Evolutionary conservation across 2,329 filamentous ascomycete species (phyloP), one percentile per base, ranked within the genome.

Genomic region (Cercospora citrullina): DNA sequence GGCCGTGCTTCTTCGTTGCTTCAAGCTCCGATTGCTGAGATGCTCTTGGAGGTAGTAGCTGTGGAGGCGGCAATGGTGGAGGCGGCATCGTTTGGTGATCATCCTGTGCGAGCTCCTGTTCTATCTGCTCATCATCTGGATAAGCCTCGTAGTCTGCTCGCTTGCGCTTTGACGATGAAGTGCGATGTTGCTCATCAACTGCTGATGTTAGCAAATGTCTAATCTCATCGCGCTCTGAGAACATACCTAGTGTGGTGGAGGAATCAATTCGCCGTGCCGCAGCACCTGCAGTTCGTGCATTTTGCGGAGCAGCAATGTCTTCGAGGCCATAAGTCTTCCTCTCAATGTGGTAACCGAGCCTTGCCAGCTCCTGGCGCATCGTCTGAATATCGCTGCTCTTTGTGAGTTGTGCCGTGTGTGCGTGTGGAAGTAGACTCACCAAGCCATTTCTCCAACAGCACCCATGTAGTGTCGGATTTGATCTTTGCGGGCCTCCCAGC

Each of bases 391-490:
- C 77, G 42, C 76, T 79, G 31, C 18, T 10, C 10, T 7, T 55
- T 16, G 63, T 69, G 36, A 73, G 60, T 53, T 10, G 4, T 16
- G 7, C 18, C 6, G 14, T 5, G n/a, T 6, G 58, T 16, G 45
- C n/a, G 28, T 21, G 26, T n/a, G 7, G 30, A 16, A n/a, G 45
- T 28, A 31, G 18, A 21, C 68, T 67, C 63, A 80, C 78, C 69
- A 66, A 21, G 76, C 68, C 39, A 79, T 74, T 42, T 76, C 76
- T 3, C 71, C 69, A 9, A 80, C 78, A 21, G 78, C 74, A 30
- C 74, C 71, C 16, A 81, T 74, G 39, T 79, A 79, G 45, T 80
- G 76, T 28, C 76, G 77, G 66, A 81, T 74, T 72, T 76, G 64
- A 62, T 71, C 69, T 63, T 76, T 67, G 48, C 76, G 67, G 71